Base-by-base conservation (phyloP, 2,329 filamentous ascomycete genomes). In the Pestalotiopsis sp. region DNA sequence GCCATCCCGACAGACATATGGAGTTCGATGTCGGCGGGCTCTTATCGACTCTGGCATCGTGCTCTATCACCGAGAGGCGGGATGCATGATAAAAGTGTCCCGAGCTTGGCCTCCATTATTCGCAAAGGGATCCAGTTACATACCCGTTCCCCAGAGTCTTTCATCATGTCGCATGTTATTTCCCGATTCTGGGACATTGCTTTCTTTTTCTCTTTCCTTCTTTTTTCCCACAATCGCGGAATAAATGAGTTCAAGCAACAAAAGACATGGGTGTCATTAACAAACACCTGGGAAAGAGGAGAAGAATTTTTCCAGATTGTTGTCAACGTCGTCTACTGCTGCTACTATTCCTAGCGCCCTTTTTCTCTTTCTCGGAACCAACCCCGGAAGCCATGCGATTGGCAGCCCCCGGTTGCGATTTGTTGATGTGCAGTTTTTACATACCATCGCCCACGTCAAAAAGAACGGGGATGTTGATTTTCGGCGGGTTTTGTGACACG, bases 401-500 rank as follows among this genome's bases (percentile, higher is more conserved):
- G 45, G 45, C 17, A 52, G 20, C 45, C 20, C 45, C 20, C 45
- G 45, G 20, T 52, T 52, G 27, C 6, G 45, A 52, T 52, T 52
- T 49, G n/a, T 23, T 12, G n/a, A 20, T 14, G 36, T 11, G 27
- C 13, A 25, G 14, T 63, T 13, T 23, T 23, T 23, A 23, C 20
- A 23, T 23, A 23, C 20, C 5, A 39, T 25, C n/a, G 20, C 23
- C 39, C 41, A 45, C 25, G 45, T 59, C 11, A 60, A 60, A 20
- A 60, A 60, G 31, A 45, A 31, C n/a, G n/a, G 64, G 13, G 23
- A 60, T 25, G 3, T 60, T 36, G 7, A 9, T 36, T 2, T 36
- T 36, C 31, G 31, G 31, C 31, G 31, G 31, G 31, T 36, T 59
- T 56, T 60, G 52, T 59, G 39, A 61, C 64, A 66, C 64, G 64